Evolutionary conservation across 163 green algal species (phyloP).

Genomic region (Chlamydomonas reinhardtii): DNA sequence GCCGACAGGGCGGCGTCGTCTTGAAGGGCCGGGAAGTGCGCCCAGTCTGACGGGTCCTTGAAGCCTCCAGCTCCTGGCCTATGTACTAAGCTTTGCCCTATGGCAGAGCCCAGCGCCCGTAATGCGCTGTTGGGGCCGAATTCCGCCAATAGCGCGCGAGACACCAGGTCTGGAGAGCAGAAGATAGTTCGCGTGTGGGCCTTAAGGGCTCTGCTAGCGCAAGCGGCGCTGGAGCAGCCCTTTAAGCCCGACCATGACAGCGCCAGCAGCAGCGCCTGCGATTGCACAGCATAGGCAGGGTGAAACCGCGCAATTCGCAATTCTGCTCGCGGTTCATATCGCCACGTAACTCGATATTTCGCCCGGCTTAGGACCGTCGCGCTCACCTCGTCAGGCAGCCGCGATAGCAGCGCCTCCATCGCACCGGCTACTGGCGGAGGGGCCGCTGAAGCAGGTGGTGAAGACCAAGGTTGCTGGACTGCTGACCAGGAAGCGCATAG

Average conservation of each 20-base stretch:
- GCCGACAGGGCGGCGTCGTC: too few relatives aligned
- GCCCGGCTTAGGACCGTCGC: neutral
- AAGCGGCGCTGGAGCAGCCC: neutral
- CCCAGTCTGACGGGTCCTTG: neutral
- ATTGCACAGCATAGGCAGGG: too few relatives aligned
- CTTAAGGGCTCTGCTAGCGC: neutral
- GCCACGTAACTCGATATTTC: neutral
- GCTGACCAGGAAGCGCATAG: neutral
- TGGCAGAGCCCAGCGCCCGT: neutral
- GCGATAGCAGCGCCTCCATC: neutral
- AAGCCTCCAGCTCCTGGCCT: neutral
- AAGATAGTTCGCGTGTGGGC: neutral
- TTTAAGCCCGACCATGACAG: neutral
- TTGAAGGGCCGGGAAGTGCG: neutral
- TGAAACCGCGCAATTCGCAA: neutral
- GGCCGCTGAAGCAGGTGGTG: neutral
- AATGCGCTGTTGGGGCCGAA: neutral
- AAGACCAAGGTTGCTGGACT: neutral
- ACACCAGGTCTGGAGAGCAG: neutral
- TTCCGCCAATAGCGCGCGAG: conserved; percentile 6
- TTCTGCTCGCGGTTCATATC: neutral
- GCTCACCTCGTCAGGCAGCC: conserved; percentile 10
- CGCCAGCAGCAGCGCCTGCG: conserved; percentile 1
- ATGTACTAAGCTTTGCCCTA: neutral
- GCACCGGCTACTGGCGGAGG: neutral